Base-by-base conservation (phyloP, 164 flowering plant species). In the Akebia trifoliata region DNA sequence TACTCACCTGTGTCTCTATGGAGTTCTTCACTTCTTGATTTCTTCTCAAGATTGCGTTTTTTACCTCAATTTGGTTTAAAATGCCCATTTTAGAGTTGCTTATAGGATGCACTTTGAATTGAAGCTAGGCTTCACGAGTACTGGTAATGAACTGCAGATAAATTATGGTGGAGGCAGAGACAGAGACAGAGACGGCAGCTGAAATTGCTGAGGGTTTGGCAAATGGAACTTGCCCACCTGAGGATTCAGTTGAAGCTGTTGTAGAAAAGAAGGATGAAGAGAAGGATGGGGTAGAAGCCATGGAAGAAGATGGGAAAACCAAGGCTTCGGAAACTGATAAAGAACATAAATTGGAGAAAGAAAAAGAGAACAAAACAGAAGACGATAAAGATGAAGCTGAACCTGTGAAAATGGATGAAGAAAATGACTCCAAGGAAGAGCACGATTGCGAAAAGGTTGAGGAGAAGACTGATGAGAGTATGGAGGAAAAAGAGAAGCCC, bases 161-260 rank as follows among this genome's bases (percentile, higher is more conserved):
- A 4, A 25, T 35, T 24, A 69, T 69, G 73, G 68, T 30, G 8
- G 69, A 61, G 32, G 50, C 24, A 10, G 73, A 65, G 55, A 34
- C 53, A 5, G 69, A 61, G 32, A 44, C 24, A 10, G 73, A 65
- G 55, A 34, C 53, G 43, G 57, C 12, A 10, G 7, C 47, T 8
- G 61, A 69, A 44, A 47, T 50, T 47, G 57, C 43, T 1, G 29
- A 29, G 46, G 43, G 44, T 0, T 22, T 59, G 4, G 52, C 22
- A 9, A 61, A 51, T 39, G 69, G 59, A 26, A 52, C 28, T 61
- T 38, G 38, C 11, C 25, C 32, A 20, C 42, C 48, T 1, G 45
- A 54, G 32, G 64, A 29, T 25, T 28, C 29, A 10, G 55, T 12
- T 17, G 59, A 46, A 37, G 35, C 8, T 53, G 51, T 21, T 7